Evolutionary conservation across 345 rosid genomes (phyloP).

Genomic region (Eucalyptus pauciflora): DNA sequence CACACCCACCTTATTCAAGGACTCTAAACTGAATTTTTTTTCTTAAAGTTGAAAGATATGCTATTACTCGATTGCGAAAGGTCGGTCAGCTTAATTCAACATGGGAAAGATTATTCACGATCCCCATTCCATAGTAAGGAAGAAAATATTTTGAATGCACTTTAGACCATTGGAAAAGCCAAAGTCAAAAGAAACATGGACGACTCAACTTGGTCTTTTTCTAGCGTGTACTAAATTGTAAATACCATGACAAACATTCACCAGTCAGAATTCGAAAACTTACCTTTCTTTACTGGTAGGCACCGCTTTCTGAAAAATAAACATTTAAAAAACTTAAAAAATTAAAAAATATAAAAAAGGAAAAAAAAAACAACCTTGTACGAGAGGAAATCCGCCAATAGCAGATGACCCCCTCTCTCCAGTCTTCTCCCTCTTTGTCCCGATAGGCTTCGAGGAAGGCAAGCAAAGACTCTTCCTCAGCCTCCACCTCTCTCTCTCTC

Average conservation of each 20-base stretch:
- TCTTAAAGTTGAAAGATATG: not conserved
- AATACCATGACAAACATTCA: not conserved
- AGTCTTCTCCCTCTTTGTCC: not conserved
- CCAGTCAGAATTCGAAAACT: not conserved
- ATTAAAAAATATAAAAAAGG: rapidly evolving
- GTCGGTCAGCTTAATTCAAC: not conserved
- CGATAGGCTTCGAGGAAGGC: not conserved
- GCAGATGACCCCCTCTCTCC: not conserved
- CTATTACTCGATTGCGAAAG: not conserved
- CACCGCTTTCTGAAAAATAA: not conserved
- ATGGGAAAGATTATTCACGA: not conserved
- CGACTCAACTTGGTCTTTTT: not conserved
- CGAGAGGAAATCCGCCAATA: not conserved
- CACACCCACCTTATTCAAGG: rapidly evolving
- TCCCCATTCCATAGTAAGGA: not conserved
- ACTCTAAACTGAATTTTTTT: too few relatives aligned
- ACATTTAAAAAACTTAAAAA: not conserved
- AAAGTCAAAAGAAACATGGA: not conserved
- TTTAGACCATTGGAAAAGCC: not conserved
- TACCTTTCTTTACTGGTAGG: not conserved
- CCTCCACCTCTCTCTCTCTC: not conserved
- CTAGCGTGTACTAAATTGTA: not conserved
- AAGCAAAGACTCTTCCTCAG: not conserved
- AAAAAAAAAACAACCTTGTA: not conserved
- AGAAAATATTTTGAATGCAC: not conserved